Base-by-base conservation (phyloP, 441 rosid species). In the Cnidoscolus chayamansa region DNA sequence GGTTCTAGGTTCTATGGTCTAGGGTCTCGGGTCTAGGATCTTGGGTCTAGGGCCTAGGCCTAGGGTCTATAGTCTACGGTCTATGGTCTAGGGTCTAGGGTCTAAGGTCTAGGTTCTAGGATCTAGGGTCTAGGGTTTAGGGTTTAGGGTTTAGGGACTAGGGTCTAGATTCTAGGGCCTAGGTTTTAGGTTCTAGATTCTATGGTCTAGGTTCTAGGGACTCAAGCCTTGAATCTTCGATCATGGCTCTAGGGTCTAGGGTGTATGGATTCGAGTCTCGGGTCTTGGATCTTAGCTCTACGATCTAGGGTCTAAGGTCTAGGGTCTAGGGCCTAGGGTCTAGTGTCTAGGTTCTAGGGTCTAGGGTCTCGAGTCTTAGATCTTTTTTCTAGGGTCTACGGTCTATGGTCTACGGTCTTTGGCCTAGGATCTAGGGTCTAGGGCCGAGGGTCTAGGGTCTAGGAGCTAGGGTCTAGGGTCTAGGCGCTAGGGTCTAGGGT, bases 191-290 rank as follows among this genome's bases (percentile, higher is more conserved):
- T 61, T 72, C 63, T 32, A 8, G 75, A 67, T 60, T 71, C 62
- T 60, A n/a, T 61, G 74, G 74, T 50, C 50, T 49, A 32, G 75
- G 75, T 68, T 72, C 65, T 54, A 51, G 75, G 74, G 68, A 53
- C 54, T 40, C 2, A 4, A 50, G 70, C 49, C 54, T 73, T 30
- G 4, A 71, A 53, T 15, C 17, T 40, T 15, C 0, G 67, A 53
- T 15, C 25, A 25, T 25, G 25, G 25, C 25, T 45, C 43, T 45
- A 5, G 53, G 50, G 51, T 13, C 30, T 31, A 12, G 43, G 40
- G 61, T 54, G 55, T 31, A 9, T 48, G 72, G 61, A 13, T 68
- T 31, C 2, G 61, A 63, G 61, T 55, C 55, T 1, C 16, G 72
- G 72, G 3, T 31, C 51, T 13, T 2, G 58, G 71, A 19, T 31